These are phyloP conservation scores for Aspergillus hortae DNA, from an alignment of 2,329 filamentous ascomycete genomes.

Conservation along the genomic window DNA sequence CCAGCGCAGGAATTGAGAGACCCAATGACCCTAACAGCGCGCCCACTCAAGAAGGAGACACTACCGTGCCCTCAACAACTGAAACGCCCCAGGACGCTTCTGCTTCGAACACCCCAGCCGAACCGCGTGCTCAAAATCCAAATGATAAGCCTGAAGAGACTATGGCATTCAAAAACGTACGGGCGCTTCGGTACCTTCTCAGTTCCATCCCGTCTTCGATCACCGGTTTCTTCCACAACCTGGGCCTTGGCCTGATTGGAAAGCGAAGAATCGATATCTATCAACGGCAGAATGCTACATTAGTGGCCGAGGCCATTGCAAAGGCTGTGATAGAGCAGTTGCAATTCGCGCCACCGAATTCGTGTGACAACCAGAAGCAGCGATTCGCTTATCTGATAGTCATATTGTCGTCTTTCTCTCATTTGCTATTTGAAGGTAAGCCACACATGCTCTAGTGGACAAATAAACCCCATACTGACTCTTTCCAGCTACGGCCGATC, in stretches of 20 bases:
- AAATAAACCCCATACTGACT: conserved; percentile 7
- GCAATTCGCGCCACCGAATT: conserved; percentile 46
- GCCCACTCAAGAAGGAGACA: conserved; percentile 16
- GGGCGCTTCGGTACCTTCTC: conserved; percentile 71
- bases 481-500: conserved; percentile 39
- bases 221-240: conserved; percentile 78
- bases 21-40: conserved; percentile 35
- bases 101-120: conserved; percentile 14
- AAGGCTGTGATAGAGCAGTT: conserved; percentile 67
- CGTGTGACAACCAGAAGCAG: conserved; percentile 55
- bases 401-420: conserved; percentile 71
- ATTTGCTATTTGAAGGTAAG: conserved; percentile 70
- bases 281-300: conserved; percentile 57
- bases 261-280: conserved; percentile 68
- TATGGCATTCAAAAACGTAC: conserved; percentile 68
- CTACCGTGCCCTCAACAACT: conserved; percentile 17
- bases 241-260: conserved; percentile 76
- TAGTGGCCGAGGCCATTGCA: conserved; percentile 67
- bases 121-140: conserved; percentile 14
- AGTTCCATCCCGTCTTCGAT: conserved; percentile 74
- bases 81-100: conserved; percentile 21
- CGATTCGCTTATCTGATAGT: conserved; percentile 76
- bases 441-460: conserved; percentile 1
- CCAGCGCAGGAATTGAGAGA: conserved; percentile 37
- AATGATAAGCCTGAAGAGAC: conserved; percentile 22